These are phyloP conservation scores for Solanum etuberosum DNA, from an alignment of 257 asterid genomes.

Conservation along the genomic window DNA sequence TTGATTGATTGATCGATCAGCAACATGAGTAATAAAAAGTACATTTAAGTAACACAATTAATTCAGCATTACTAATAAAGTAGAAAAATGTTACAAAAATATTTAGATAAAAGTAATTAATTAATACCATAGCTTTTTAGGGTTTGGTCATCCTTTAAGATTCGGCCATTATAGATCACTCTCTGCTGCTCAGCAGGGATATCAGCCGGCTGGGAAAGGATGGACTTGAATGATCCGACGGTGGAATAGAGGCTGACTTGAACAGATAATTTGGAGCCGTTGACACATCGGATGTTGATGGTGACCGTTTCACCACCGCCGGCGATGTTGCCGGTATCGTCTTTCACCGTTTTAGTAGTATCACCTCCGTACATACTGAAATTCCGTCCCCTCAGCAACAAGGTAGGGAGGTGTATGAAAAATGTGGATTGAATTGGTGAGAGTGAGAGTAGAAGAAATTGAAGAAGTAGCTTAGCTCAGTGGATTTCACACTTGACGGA, in stretches of 20 bases:
- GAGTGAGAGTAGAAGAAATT: background rate
- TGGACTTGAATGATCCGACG: conserved; percentile 34
- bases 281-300: conserved; percentile 31
- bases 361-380: conserved; percentile 36
- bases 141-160: conserved; percentile 55
- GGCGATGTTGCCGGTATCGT: background rate
- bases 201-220: conserved; percentile 26
- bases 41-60: background rate
- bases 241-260: conserved; percentile 29
- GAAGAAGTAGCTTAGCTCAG: background rate
- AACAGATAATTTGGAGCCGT: conserved; percentile 34
- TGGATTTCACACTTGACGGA: background rate
- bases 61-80: background rate
- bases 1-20: background rate
- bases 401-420: background rate
- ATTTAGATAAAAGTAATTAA: background rate
- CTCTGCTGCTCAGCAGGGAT: conserved; percentile 40
- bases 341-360: background rate
- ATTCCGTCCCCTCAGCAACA: background rate
- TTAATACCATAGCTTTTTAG: conserved; percentile 36
- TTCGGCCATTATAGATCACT: conserved; percentile 51
- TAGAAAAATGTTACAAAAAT: no score
- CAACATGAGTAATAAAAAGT: background rate
- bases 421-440: background rate
- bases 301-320: conserved; percentile 21